Conservation (phyloP, 2,329 filamentous ascomycete genomes). For the Zopfia rhizophila region DNA sequence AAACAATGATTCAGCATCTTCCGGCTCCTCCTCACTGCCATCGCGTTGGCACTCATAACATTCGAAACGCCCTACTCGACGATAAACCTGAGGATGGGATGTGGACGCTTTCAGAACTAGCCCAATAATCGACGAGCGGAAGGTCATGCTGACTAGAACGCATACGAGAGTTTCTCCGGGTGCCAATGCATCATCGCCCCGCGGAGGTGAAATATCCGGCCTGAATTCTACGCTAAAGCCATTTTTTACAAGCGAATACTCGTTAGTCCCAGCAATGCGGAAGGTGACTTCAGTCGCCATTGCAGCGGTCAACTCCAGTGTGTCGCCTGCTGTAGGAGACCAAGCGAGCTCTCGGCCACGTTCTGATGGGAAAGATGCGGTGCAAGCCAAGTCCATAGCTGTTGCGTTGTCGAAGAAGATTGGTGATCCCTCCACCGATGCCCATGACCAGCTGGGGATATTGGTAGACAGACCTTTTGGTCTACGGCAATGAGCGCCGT, state of each 20-base stretch:
- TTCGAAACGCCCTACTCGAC: conserved; percentile 47
- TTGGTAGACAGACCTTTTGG: conserved; percentile 31
- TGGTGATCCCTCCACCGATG: conserved; percentile 46
- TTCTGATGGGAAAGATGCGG: conserved; percentile 36
- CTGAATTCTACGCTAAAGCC: conserved; percentile 44
- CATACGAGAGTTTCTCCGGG: conserved; percentile 44
- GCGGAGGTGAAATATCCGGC: conserved; percentile 41
- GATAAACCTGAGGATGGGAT: conserved; percentile 34
- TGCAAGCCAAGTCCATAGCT: conserved; percentile 49
- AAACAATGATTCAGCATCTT: conserved; percentile 48
- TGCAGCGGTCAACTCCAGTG: conserved; percentile 42
- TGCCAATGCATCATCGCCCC: conserved; percentile 37
- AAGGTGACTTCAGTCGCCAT: conserved; percentile 47
- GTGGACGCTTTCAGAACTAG: conserved; percentile 39
- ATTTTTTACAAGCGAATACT: conserved; percentile 39
- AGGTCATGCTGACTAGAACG: conserved; percentile 50
- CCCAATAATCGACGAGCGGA: conserved; percentile 46
- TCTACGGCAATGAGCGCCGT: conserved; percentile 37
- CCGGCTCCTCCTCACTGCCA: conserved; percentile 39
- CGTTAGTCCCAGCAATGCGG: conserved; percentile 21
- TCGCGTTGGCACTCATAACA: conserved; percentile 47
- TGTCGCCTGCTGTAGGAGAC: conserved; percentile 43
- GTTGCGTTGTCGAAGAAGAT: conserved; percentile 48
- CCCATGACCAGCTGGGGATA: conserved; percentile 51
- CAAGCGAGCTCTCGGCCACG: conserved; percentile 31